A percentile compares a stretch with the other conserved stretches of the same genome.
Evolutionary conservation across 768 basidiomycete species (phyloP).

Genomic region (Calvatia gigantea): DNA sequence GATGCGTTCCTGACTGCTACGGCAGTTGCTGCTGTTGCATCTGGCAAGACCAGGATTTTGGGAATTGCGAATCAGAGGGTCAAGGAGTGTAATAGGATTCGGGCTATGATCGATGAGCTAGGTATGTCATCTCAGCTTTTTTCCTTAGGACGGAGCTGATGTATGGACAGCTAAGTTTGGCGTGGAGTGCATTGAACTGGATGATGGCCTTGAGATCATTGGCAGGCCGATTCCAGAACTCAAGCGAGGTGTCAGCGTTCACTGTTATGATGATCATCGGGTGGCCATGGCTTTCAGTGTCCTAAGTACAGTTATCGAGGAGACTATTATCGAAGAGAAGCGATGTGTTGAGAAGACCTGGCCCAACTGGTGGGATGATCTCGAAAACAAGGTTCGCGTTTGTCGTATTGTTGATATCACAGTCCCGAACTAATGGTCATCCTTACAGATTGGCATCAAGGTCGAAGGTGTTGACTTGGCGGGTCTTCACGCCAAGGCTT

Average conservation of each 20-base stretch:
- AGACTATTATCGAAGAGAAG: slow-evolving; percentile 91
- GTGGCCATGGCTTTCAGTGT: slow-evolving; percentile 99
- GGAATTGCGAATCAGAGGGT: slow-evolving; percentile 98
- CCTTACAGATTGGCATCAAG: slow-evolving; percentile 75
- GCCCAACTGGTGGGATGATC: slow-evolving; percentile 99
- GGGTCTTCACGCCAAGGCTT: slow-evolving; percentile 33
- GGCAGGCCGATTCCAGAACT: slow-evolving; percentile 68
- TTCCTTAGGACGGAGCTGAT: slow-evolving; percentile 1
- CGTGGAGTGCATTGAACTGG: slow-evolving; percentile 86
- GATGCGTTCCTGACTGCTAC: slow-evolving; percentile 98
- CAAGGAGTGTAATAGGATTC: slow-evolving; percentile 96
- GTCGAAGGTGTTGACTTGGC: slow-evolving; percentile 83
- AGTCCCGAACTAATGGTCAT: background rate
- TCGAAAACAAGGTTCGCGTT: slow-evolving; percentile 79
- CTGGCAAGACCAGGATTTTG: slow-evolving; percentile 73
- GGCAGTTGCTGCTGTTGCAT: slow-evolving; percentile 81
- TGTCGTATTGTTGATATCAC: background rate
- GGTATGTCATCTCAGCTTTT: slow-evolving; percentile 45
- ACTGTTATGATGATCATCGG: slow-evolving; percentile 98
- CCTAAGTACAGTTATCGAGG: slow-evolving; percentile 65
- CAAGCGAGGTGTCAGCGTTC: slow-evolving; percentile 70
- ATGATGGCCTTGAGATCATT: slow-evolving; percentile 88
- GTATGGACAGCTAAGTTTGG: slow-evolving; percentile 80
- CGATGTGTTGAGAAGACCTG: slow-evolving; percentile 99
- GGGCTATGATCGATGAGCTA: slow-evolving; percentile 94